These are phyloP conservation scores for Nemania bipapillata DNA, from an alignment of 2,329 filamentous ascomycete genomes.

Conservation along the genomic window DNA sequence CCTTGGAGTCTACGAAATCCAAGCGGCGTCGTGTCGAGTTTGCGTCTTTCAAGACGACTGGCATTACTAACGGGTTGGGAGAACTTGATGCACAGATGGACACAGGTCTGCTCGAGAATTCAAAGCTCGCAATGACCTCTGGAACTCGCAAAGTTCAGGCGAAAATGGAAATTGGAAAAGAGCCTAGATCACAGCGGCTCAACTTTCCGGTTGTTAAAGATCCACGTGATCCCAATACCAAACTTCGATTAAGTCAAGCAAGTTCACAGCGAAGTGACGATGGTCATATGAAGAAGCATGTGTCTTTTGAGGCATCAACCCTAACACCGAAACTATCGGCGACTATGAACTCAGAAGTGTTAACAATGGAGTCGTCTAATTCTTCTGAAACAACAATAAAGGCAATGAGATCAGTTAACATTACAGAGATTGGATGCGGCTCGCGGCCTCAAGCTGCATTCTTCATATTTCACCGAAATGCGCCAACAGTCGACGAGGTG, in stretches of 20 bases:
- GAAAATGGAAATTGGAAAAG: conserved; percentile 55
- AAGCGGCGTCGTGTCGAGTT: conserved; percentile 50
- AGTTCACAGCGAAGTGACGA: conserved; percentile 63
- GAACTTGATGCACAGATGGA: conserved; percentile 11
- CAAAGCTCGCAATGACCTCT: conserved; percentile 36
- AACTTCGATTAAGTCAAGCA: conserved; percentile 72
- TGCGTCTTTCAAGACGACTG: conserved; percentile 21
- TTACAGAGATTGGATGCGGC: conserved; percentile 43
- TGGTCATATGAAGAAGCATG: conserved; percentile 50
- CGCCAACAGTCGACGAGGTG: conserved; percentile 59
- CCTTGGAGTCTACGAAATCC: conserved; percentile 32
- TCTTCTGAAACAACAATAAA: conserved; percentile 38
- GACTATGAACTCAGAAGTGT: conserved; percentile 29
- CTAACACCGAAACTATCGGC: conserved; percentile 29
- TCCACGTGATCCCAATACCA: conserved; percentile 71
- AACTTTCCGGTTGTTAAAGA: conserved; percentile 83
- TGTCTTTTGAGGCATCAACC: conserved; percentile 50
- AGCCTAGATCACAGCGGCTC: conserved; percentile 57
- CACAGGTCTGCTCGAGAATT: conserved; percentile 15
- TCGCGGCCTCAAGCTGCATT: conserved; percentile 46
- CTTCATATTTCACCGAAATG: conserved; percentile 48
- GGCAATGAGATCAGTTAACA: conserved; percentile 17
- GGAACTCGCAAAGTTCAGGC: conserved; percentile 39
- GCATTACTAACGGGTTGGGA: background rate
- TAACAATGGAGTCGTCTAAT: conserved; percentile 35